phyloP scores from a whole-genome alignment of 2,329 filamentous ascomycete genomes.

The Neofusicoccum sp. region DNA sequence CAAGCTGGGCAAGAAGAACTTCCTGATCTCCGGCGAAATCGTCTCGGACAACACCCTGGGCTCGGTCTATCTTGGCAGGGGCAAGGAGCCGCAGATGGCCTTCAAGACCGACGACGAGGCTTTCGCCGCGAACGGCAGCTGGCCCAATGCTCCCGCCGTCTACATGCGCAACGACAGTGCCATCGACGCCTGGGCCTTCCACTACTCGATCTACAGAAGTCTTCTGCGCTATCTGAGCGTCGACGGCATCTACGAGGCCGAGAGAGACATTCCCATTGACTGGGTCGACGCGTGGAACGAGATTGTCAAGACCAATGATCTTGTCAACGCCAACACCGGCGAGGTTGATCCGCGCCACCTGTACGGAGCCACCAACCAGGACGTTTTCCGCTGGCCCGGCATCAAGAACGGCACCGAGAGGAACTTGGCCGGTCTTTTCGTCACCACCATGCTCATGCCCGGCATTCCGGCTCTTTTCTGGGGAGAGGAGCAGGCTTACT shows the following conservation, averaged over 20 bases:
- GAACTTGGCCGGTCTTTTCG: constrained; percentile 57
- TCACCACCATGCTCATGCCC: constrained; percentile 59
- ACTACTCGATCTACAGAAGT: constrained; percentile 61
- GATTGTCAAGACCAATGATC: constrained; percentile 58
- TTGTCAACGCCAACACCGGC: constrained; percentile 60
- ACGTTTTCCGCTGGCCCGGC: constrained; percentile 64
- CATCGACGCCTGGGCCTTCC: constrained; percentile 61
- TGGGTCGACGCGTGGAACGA: constrained; percentile 56
- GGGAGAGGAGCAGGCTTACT: constrained; percentile 65
- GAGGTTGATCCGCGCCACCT: constrained; percentile 63
- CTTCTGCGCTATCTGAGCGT: background rate
- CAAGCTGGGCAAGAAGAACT: constrained; percentile 60
- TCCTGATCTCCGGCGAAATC: constrained; percentile 64
- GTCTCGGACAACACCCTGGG: constrained; percentile 40
- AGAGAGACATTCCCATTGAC: constrained; percentile 29
- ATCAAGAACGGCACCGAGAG: constrained; percentile 57
- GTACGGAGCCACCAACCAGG: constrained; percentile 64
- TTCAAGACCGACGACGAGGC: constrained; percentile 49
- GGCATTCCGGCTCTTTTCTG: constrained; percentile 61
- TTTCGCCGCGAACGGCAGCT: constrained; percentile 47
- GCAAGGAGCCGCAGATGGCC: constrained; percentile 56
- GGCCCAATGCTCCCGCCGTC: constrained; percentile 36
- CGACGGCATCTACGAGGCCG: constrained; percentile 3
- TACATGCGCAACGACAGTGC: constrained; percentile 53
- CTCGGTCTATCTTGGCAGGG: constrained; percentile 63